A percentile compares a stretch with the other conserved stretches of the same genome.
These are phyloP conservation scores for Podospora tetraspora DNA, from an alignment of 495 filamentous ascomycete genomes.

Conservation along the genomic window DNA sequence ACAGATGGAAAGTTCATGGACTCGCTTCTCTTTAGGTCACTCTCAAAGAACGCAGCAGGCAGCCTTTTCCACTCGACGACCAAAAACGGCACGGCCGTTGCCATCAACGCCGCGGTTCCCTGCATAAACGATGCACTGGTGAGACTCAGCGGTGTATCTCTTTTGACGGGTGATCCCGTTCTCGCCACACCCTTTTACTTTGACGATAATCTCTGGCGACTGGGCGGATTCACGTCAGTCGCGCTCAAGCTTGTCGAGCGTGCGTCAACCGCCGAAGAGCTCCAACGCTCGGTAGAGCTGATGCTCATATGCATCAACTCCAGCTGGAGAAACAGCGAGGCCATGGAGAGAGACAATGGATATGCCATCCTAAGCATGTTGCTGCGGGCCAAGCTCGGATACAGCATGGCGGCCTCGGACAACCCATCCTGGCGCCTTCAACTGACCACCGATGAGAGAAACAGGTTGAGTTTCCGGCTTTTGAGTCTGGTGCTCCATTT, in stretches of 20 bases:
- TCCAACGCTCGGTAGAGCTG: constrained; percentile 73
- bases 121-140: constrained; percentile 83
- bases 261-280: constrained; percentile 59
- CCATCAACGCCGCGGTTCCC: constrained; percentile 81
- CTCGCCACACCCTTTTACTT: constrained; percentile 72
- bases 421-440: constrained; percentile 32
- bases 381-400: constrained; percentile 69
- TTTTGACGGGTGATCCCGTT: constrained; percentile 80
- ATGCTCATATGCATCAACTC: constrained; percentile 76
- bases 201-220: constrained; percentile 87
- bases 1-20: constrained; percentile 71
- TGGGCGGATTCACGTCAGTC: constrained; percentile 81
- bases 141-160: constrained; percentile 68
- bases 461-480: constrained; percentile 61
- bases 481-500: constrained; percentile 75
- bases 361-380: constrained; percentile 81
- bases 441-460: constrained; percentile 51
- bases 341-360: constrained; percentile 93
- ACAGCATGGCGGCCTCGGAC: constrained; percentile 40
- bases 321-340: constrained; percentile 96
- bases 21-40: constrained; percentile 64
- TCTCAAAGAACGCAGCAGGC: constrained; percentile 68
- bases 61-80: constrained; percentile 67
- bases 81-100: constrained; percentile 69
- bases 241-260: constrained; percentile 77